Evolutionary conservation across 1,139 yeast species (phyloP), one percentile per base, ranked within the genome.

Genomic region (Kurtzmaniella natalensis): DNA sequence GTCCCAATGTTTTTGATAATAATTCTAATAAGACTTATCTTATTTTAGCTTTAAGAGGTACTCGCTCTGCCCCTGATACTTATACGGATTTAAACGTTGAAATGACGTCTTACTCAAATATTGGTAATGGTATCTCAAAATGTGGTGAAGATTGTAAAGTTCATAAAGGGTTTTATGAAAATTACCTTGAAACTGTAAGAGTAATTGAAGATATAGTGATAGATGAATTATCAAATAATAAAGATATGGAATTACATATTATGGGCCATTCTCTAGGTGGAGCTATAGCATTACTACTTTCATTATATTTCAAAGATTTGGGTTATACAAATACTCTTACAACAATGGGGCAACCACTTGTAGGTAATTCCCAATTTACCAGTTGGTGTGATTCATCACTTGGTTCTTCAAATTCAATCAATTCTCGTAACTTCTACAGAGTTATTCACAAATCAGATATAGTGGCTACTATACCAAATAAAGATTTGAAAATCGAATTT

Each of bases 241-340:
- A 37, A 10, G 57, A 57, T 5, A 62, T 62, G 35, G 64, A 65
- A 38, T 40, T 73, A 2, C 32, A 57, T 1, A 52, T 73, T 5
- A 46, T 71, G 44, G 79, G 79, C 1, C 79, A 73, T 44, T 72
- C 78, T 1, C 43, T 72, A 41, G 79, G 79, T 1, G 79, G 78
- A 6, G 64, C 76, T 2, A 57, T 72, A 7, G 69, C 71, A 0
- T 43, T 67, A 3, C 45, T 73, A 1, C 43, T 71, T 10, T 64
- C 67, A 0, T 47, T 71, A 16, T 64, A 64, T 37, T 59, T 61
- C 32, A 46, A 61, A 13, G 70, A 62, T 39, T 39, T 58, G 28
- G 70, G 70, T 0, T 57, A 48, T 34, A 53, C 55, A 6, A 51
- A 57, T 18, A 48, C 59, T 0, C 46, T 72, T 29, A 57, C 72